Percentiles rank a stretch among this genome's conserved stretches.
Evolutionary conservation across 2,329 filamentous ascomycete genomes (phyloP).

Genomic region (Penicillium sp.): DNA sequence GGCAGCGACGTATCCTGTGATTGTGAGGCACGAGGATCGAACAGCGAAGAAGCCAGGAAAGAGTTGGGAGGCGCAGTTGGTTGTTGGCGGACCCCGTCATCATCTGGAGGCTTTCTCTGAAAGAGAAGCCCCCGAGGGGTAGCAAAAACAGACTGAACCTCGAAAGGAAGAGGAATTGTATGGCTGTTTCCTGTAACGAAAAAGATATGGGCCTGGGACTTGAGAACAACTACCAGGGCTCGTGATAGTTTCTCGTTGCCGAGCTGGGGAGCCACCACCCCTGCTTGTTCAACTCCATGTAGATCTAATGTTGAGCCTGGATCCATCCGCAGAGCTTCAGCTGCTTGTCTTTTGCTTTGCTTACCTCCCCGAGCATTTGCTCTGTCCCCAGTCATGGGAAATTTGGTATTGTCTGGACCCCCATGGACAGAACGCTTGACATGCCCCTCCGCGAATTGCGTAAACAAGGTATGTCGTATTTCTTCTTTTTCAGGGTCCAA

Average conservation of each 20-base stretch:
- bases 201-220: slow-evolving; percentile 90
- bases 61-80: slow-evolving; percentile 76
- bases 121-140: slow-evolving; percentile 83
- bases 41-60: slow-evolving; percentile 72
- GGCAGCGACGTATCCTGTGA: slow-evolving; percentile 38
- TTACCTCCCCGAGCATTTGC: slow-evolving; percentile 24
- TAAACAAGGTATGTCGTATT: slow-evolving; percentile 83
- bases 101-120: slow-evolving; percentile 70
- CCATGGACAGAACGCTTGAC: slow-evolving; percentile 23
- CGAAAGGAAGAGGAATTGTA: slow-evolving; percentile 90
- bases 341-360: neutral
- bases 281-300: slow-evolving; percentile 27
- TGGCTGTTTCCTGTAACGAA: slow-evolving; percentile 87
- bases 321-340: slow-evolving; percentile 26
- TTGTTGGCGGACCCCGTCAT: slow-evolving; percentile 19
- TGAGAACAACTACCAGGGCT: slow-evolving; percentile 87
- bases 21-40: slow-evolving; percentile 38
- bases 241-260: slow-evolving; percentile 44
- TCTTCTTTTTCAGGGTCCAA: slow-evolving; percentile 86
- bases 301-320: slow-evolving; percentile 31
- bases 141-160: slow-evolving; percentile 84
- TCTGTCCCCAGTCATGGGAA: slow-evolving; percentile 11
- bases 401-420: slow-evolving; percentile 7
- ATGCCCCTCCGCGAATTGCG: slow-evolving; percentile 69
- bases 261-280: slow-evolving; percentile 21